Base-by-base conservation (phyloP, 2,329 filamentous ascomycete genomes). In the Rutstroemia sp. region DNA sequence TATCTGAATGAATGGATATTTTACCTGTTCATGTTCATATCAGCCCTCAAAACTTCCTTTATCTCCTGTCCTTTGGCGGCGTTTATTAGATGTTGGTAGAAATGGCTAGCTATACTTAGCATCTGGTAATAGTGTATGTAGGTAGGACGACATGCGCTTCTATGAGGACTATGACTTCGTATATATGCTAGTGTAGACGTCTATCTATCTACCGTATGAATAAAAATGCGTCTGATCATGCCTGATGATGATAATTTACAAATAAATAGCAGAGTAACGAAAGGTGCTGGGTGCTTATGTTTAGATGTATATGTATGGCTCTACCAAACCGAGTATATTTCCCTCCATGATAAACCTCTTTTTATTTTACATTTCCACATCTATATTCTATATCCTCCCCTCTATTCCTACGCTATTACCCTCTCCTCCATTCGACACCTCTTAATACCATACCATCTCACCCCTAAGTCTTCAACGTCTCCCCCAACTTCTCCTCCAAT, bases 401-500 rank as follows among this genome's bases (percentile, higher is more conserved):
- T 34, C 30, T 34, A 34, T 34, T 9, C 30, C 37, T 56, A 21
- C 41, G 19, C 37, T 46, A 48, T 46, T 48, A 56, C 38, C 46
- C 48, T 44, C 34, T 27, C 16, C 44, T 48, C 39, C 54, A 54
- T 34, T 38, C 48, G 47, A 27, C 7, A 8, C 25, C 25, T 59
- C 39, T 44, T 44, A 42, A 42, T 19, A 45, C 12, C 9, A 14
- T 16, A 21, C 27, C 38, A 34, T 48, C 48, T 30, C 19, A 56
- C 12, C 44, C 5, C 44, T 60, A 34, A 4, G 4, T 10, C 63
- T 68, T 76, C 50, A 78, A 71, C 27, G 70, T 66, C 56, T 73
- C 67, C 39, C 79, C 78, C 47, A 86, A 69, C 57, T 73, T 74
- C 65, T 75, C 71, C 48, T 68, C 70, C 48, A 86, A 71, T 66